A percentile compares a stretch with the other conserved stretches of the same genome.
Evolutionary conservation across 2,329 filamentous ascomycete species (phyloP).

Genomic region (Colletotrichum incanum): DNA sequence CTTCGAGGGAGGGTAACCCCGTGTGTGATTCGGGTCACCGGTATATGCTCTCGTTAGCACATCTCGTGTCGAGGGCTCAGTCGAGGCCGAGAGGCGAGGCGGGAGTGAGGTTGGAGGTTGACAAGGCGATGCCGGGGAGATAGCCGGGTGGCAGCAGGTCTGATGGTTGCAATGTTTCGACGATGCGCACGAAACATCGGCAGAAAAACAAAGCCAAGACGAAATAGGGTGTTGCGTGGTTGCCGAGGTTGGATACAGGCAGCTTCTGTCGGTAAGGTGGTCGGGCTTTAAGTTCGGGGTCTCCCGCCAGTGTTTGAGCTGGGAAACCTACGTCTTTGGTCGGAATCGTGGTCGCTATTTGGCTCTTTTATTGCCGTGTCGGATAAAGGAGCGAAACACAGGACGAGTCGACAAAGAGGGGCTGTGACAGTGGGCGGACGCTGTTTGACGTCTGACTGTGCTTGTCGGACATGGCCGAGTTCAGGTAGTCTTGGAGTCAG

Average conservation of each 20-base stretch:
- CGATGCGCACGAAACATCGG: conserved; percentile 36
- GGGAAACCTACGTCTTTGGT: conserved; percentile 7
- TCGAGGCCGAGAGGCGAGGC: neutral
- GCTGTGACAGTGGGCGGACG: neutral
- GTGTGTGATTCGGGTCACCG: neutral
- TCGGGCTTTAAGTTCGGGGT: conserved; percentile 7
- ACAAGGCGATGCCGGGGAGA: conserved; percentile 12
- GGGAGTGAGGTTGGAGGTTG: conserved; percentile 20
- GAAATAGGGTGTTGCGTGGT: conserved; percentile 1
- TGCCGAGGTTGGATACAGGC: conserved; percentile 1
- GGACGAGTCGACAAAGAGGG: conserved; percentile 21
- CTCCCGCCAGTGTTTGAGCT: conserved; percentile 17
- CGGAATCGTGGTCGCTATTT: conserved; percentile 16
- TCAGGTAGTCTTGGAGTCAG: neutral
- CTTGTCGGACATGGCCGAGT: neutral
- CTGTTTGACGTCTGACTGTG: conserved; percentile 8
- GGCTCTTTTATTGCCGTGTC: conserved; percentile 23
- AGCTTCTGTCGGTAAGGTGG: neutral
- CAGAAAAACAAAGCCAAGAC: conserved; percentile 30
- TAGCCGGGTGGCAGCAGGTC: neutral
- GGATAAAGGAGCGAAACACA: conserved; percentile 17
- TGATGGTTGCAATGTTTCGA: conserved; percentile 36
- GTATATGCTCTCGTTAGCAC: neutral
- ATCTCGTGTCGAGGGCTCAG: neutral
- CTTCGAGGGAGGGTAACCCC: conserved; percentile 4